These are phyloP conservation scores for Umbellularia californica DNA, from an alignment of 164 flowering plant species.

Conservation along the genomic window DNA sequence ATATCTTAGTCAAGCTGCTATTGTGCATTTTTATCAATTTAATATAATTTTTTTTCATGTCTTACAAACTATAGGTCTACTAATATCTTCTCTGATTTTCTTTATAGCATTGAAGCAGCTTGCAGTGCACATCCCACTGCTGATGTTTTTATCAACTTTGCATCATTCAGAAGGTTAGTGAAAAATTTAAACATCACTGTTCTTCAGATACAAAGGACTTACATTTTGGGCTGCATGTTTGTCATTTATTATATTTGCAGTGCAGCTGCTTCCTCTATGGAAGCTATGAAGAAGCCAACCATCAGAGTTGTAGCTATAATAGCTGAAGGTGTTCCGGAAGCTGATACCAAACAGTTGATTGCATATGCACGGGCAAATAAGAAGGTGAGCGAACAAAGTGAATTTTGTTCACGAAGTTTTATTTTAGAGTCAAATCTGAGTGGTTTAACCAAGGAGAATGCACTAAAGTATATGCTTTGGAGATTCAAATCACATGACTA, in stretches of 20 bases:
- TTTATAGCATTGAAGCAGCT: constrained; percentile 86
- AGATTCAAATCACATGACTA: constrained; percentile 3
- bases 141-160: constrained; percentile 97
- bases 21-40: background rate
- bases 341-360: constrained; percentile 92
- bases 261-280: constrained; percentile 93
- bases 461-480: background rate
- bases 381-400: constrained; percentile 43
- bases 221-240: background rate
- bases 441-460: background rate
- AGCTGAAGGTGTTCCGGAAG: constrained; percentile 98
- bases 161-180: constrained; percentile 84
- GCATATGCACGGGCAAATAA: constrained; percentile 90
- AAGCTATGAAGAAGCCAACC: constrained; percentile 94
- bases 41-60: background rate
- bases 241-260: constrained; percentile 36
- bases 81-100: background rate
- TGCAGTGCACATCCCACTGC: constrained; percentile 96
- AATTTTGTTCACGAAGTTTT: background rate
- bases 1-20: background rate
- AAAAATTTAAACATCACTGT: background rate
- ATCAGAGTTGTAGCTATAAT: constrained; percentile 93
- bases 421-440: no score
- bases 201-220: background rate
- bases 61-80: background rate